phyloP scores from a whole-genome alignment of 331 rosid species.

The Malus hybrid region DNA sequence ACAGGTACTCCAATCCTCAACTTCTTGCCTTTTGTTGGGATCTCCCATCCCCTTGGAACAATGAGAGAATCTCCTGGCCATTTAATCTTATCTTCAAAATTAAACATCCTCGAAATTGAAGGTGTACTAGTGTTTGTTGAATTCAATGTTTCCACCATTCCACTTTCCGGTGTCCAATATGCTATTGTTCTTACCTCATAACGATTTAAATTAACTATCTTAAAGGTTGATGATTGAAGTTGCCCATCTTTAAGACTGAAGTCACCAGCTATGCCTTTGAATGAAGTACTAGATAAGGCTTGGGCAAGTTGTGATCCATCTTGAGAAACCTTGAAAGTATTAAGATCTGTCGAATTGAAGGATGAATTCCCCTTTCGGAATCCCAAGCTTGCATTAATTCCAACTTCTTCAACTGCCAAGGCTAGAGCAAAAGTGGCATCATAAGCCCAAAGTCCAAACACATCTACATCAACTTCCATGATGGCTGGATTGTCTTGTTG shows the following conservation, averaged over 20 bases:
- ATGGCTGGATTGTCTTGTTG: slow-evolving; percentile 11
- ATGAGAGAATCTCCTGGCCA: slow-evolving; percentile 5
- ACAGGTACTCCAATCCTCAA: slow-evolving; percentile 13
- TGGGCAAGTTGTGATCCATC: slow-evolving; percentile 5
- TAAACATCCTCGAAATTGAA: neutral
- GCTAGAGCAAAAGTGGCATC: slow-evolving; percentile 47
- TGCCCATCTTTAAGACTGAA: slow-evolving; percentile 5
- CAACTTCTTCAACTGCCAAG: slow-evolving; percentile 26
- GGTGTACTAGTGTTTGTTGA: neutral
- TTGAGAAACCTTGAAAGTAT: neutral
- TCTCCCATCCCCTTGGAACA: slow-evolving; percentile 18
- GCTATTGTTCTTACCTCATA: neutral
- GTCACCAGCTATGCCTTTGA: slow-evolving; percentile 22
- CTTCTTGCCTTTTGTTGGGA: slow-evolving; percentile 1
- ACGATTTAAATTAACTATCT: slow-evolving; percentile 19
- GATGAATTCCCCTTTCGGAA: neutral
- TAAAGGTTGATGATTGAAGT: slow-evolving; percentile 1
- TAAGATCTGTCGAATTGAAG: neutral
- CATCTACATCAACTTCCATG: slow-evolving; percentile 13
- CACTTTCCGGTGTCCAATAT: neutral
- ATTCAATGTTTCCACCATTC: neutral
- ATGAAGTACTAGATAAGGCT: neutral
- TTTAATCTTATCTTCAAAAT: neutral
- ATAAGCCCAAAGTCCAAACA: slow-evolving; percentile 44
- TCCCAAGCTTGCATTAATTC: neutral